These are phyloP conservation scores for Zoysia pacifica DNA, from an alignment of 176 grass and related monocot species.

Conservation along the genomic window DNA sequence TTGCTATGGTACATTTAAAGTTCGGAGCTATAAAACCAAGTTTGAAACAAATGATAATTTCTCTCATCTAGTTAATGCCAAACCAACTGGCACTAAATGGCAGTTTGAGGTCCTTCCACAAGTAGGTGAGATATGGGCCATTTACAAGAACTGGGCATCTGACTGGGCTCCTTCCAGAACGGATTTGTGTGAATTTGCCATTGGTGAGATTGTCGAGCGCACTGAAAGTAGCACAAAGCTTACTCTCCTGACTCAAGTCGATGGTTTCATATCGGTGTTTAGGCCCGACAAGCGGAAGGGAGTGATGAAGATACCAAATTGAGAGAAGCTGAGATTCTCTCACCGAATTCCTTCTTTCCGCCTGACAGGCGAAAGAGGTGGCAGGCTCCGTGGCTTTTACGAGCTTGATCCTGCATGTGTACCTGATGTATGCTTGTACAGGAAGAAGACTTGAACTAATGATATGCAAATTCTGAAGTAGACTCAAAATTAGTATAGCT, in stretches of 20 bases:
- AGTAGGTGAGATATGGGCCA: conserved; percentile 62
- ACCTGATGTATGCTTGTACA: too few species aligned
- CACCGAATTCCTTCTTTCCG: conserved; percentile 66
- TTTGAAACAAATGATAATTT: conserved; percentile 50
- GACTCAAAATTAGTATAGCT: too few species aligned
- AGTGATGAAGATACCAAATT: conserved; percentile 38
- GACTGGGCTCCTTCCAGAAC: conserved; percentile 49
- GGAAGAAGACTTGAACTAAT: too few species aligned
- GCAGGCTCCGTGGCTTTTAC: conserved; percentile 65
- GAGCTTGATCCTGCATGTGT: conserved; percentile 91
- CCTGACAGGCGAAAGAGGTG: too few species aligned
- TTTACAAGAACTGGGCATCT: conserved; percentile 73
- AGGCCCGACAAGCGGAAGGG: conserved; percentile 41
- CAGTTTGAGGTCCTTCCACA: conserved; percentile 53
- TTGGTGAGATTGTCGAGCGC: conserved; percentile 48
- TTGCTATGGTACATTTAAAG: conserved; percentile 70
- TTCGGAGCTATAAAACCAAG: conserved; percentile 34
- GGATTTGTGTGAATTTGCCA: conserved; percentile 57
- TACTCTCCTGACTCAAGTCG: conserved; percentile 48
- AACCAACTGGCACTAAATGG: conserved; percentile 7
- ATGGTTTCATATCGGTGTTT: conserved; percentile 63
- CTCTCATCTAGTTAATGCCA: conserved; percentile 60
- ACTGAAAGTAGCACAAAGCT: conserved; percentile 43
- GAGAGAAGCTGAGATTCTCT: conserved; percentile 65
- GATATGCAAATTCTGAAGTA: too few species aligned